Evolutionary conservation across 768 basidiomycete species (phyloP).

Genomic region (Amanita fuliginea): DNA sequence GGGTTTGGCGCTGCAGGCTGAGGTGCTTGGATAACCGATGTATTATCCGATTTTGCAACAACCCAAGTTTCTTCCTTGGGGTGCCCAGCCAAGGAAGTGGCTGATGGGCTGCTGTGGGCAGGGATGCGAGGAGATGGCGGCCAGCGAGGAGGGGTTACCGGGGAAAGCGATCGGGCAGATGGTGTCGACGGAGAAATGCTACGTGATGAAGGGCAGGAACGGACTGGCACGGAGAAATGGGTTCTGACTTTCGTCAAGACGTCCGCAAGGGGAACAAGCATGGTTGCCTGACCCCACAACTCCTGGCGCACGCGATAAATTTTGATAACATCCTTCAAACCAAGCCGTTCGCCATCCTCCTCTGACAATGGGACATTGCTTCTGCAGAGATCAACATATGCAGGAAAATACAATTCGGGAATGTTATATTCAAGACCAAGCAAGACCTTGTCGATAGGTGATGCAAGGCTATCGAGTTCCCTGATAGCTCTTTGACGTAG

Average conservation of each 20-base stretch:
- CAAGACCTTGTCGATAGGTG: slow-evolving; percentile 3
- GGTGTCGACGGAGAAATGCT: background rate
- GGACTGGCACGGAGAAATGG: background rate
- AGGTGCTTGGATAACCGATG: too few relatives aligned
- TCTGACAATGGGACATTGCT: background rate
- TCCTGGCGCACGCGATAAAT: slow-evolving; percentile 7
- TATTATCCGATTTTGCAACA: background rate
- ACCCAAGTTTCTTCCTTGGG: background rate
- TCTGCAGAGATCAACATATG: slow-evolving; percentile 1
- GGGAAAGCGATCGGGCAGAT: background rate
- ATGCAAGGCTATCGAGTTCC: background rate
- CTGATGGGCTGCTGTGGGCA: too few relatives aligned
- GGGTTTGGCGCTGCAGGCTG: too few relatives aligned
- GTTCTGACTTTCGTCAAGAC: background rate
- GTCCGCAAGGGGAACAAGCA: background rate
- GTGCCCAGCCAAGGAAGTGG: too few relatives aligned
- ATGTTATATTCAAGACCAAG: background rate
- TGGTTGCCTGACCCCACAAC: background rate
- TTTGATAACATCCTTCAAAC: slow-evolving; percentile 1
- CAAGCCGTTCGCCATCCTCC: slow-evolving; percentile 1
- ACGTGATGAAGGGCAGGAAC: background rate
- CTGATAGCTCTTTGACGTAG: background rate
- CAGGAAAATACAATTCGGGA: background rate
- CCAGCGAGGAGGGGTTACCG: too few relatives aligned
- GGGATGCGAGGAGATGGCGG: too few relatives aligned